Percentiles rank a stretch among this genome's conserved stretches.
phyloP scores from a whole-genome alignment of 306 rosid genomes.

The Vigna radiata region DNA sequence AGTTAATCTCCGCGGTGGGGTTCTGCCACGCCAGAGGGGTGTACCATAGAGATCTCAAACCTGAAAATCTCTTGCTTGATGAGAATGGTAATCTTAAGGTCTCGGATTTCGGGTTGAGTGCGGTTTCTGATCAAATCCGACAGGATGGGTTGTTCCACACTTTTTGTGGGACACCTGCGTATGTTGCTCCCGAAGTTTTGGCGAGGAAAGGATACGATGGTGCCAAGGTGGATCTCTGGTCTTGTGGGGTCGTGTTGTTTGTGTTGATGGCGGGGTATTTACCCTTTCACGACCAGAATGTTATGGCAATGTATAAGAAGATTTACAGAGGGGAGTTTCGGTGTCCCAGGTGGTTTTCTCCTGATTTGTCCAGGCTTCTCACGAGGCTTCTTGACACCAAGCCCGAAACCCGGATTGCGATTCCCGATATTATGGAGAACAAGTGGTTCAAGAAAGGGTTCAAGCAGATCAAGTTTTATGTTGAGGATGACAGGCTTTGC shows the following conservation, averaged over 20 bases:
- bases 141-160: conserved; percentile 94
- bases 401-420: conserved; percentile 71
- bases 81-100: conserved; percentile 83
- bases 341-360: conserved; percentile 89
- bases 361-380: conserved; percentile 63
- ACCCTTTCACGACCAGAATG: conserved; percentile 89
- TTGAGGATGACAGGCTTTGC: conserved; percentile 86
- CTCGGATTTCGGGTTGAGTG: conserved; percentile 86
- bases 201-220: conserved; percentile 88
- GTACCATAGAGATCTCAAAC: conserved; percentile 85
- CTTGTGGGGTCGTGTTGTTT: conserved; percentile 86
- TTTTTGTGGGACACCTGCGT: conserved; percentile 95
- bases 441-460: conserved; percentile 92
- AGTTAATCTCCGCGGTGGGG: conserved; percentile 80
- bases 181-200: conserved; percentile 93
- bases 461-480: conserved; percentile 81
- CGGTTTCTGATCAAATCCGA: conserved; percentile 87
- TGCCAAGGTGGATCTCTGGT: conserved; percentile 89
- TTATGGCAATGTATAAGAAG: conserved; percentile 92
- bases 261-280: conserved; percentile 93
- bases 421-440: conserved; percentile 87
- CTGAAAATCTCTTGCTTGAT: conserved; percentile 80
- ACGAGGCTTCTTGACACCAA: conserved; percentile 68
- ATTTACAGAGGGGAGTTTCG: conserved; percentile 85
- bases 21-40: conserved; percentile 96